phyloP scores from a whole-genome alignment of 768 basidiomycete genomes.

The Tylopilus subfusipes region DNA sequence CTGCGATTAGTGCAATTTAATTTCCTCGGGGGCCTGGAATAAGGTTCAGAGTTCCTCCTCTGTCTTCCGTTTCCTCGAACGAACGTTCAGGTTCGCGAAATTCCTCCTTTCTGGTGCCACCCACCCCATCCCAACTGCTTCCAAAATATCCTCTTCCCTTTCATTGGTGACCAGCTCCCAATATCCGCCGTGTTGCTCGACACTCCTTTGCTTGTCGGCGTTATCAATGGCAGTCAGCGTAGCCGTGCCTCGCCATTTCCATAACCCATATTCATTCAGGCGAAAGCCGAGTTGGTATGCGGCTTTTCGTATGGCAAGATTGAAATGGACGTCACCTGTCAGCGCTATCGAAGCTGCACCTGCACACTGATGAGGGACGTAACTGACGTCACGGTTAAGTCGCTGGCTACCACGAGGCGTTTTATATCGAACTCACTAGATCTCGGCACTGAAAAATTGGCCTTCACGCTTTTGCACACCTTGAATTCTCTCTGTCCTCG shows the following conservation, averaged over 20 bases:
- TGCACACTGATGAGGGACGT: conserved; percentile 25
- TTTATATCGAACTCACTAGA: conserved; percentile 23
- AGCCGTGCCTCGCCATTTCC: conserved; percentile 45
- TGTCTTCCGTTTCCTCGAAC: conserved; percentile 1
- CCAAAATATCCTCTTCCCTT: conserved; percentile 24
- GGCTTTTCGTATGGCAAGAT: conserved; percentile 36
- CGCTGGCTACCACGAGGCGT: not conserved
- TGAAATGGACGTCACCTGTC: conserved; percentile 56
- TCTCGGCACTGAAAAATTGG: conserved; percentile 36
- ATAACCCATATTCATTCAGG: conserved; percentile 62
- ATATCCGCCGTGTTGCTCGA: conserved; percentile 14
- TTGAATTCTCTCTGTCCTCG: conserved; percentile 21
- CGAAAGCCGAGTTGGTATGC: conserved; percentile 46
- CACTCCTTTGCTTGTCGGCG: not conserved
- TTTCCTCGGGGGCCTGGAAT: not conserved
- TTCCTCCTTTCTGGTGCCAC: conserved; percentile 27
- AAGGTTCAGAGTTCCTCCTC: not conserved
- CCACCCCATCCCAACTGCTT: conserved; percentile 26
- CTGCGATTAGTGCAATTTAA: conserved; percentile 13
- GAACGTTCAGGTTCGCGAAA: conserved; percentile 14
- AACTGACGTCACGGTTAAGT: conserved; percentile 8
- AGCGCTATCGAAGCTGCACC: conserved; percentile 51
- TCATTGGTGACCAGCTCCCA: conserved; percentile 26
- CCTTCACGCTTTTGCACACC: conserved; percentile 32
- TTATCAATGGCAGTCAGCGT: not conserved